Conservation (phyloP, 2,329 filamentous ascomycete genomes). For the Penicillium brevicompactum region DNA sequence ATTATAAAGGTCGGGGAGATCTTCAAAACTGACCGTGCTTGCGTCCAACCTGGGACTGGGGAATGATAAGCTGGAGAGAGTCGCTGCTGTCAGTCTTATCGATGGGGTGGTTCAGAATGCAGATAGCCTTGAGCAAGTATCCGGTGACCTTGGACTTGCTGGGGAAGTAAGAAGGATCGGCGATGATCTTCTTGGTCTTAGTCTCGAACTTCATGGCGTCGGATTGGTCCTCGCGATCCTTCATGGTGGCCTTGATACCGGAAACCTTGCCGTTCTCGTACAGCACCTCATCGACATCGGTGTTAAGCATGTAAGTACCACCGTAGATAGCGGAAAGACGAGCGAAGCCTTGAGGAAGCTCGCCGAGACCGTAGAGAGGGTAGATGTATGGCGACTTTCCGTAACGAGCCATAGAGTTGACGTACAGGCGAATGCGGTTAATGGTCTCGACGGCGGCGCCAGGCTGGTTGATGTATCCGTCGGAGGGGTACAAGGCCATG, state of each 20-base stretch:
- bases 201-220: conserved; percentile 89
- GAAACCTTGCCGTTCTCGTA: conserved; percentile 83
- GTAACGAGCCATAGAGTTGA: conserved; percentile 95
- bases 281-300: conserved; percentile 82
- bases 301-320: conserved; percentile 99
- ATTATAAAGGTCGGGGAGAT: neutral
- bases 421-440: conserved; percentile 91
- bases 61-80: conserved; percentile 93
- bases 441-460: conserved; percentile 82
- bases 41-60: conserved; percentile 93
- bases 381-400: conserved; percentile 99
- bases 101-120: conserved; percentile 93
- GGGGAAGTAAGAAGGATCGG: conserved; percentile 95
- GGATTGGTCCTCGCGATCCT: conserved; percentile 72
- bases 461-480: conserved; percentile 75
- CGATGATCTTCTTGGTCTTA: conserved; percentile 93
- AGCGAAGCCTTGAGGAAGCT: conserved; percentile 96
- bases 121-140: conserved; percentile 93
- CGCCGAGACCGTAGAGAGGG: conserved; percentile 93
- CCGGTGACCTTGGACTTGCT: conserved; percentile 84
- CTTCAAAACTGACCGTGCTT: conserved; percentile 77
- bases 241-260: conserved; percentile 98
- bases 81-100: conserved; percentile 86
- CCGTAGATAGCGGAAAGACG: conserved; percentile 98
- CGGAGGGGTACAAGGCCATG: conserved; percentile 93